Conservation (phyloP, 306 rosid species). For the Dalbergia cultrata region DNA sequence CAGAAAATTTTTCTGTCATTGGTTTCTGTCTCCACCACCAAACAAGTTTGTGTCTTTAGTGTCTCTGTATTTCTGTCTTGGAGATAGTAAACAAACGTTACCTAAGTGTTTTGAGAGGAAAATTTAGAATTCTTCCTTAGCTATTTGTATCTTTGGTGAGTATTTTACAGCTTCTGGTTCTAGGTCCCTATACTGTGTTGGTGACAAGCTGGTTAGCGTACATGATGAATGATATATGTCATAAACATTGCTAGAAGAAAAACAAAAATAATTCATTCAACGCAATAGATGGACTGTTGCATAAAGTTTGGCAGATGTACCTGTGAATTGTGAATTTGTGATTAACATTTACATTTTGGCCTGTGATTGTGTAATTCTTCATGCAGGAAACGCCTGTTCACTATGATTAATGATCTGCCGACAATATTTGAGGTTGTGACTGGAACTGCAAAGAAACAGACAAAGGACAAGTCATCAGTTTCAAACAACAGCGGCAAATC, state of each 20-base stretch:
- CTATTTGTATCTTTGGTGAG: conserved; percentile 2
- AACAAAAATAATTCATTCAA: not conserved
- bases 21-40: too few relatives aligned
- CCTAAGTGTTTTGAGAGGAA: not conserved
- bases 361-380: conserved; percentile 29
- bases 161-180: not conserved
- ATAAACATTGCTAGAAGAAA: not conserved
- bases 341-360: not conserved
- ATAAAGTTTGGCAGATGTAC: not conserved
- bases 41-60: too few relatives aligned
- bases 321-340: not conserved
- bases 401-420: conserved; percentile 74
- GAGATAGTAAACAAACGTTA: too few relatives aligned
- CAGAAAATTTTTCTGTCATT: too few relatives aligned
- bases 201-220: conserved; percentile 5
- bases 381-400: conserved; percentile 69
- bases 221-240: not conserved
- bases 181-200: not conserved
- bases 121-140: not conserved
- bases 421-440: conserved; percentile 71
- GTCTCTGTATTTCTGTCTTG: too few relatives aligned
- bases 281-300: not conserved
- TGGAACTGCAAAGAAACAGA: conserved; percentile 58
- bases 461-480: conserved; percentile 67
- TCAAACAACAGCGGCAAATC: conserved; percentile 71